Conservation (phyloP, 345 rosid species). For the Arabis alpina region DNA sequence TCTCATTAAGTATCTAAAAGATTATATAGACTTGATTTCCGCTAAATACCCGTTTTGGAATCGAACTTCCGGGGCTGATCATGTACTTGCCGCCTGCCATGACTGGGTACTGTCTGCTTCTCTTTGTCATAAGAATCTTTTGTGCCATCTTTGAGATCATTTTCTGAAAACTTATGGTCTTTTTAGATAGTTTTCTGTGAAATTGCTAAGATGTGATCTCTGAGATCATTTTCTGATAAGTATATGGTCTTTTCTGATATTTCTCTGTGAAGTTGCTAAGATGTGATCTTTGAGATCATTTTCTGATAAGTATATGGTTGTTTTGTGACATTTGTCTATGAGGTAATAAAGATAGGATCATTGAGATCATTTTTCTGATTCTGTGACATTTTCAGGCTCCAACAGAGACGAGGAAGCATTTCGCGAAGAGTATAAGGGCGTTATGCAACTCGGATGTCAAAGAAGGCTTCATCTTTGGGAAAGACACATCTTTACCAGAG, state of each 20-base stretch:
- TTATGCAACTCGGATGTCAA: slow-evolving; percentile 86
- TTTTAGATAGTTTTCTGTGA: too few relatives aligned
- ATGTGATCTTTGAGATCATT: too few relatives aligned
- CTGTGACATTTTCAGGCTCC: slow-evolving; percentile 88
- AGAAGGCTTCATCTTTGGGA: slow-evolving; percentile 84
- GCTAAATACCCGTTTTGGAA: slow-evolving; percentile 83
- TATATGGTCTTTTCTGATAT: too few relatives aligned
- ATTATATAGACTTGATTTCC: slow-evolving; percentile 60
- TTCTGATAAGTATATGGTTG: neutral
- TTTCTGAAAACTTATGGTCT: neutral
- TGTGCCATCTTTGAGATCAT: too few relatives aligned
- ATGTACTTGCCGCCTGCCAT: slow-evolving; percentile 95
- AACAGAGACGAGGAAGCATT: slow-evolving; percentile 58
- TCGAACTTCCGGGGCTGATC: slow-evolving; percentile 88
- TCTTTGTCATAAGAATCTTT: neutral
- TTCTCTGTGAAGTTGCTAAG: too few relatives aligned
- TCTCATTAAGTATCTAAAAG: slow-evolving; percentile 62
- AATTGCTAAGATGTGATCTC: too few relatives aligned
- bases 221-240: neutral
- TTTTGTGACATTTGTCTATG: slow-evolving; percentile 15
- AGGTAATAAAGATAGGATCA: too few relatives aligned
- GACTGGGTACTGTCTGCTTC: slow-evolving; percentile 73
- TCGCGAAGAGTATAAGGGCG: slow-evolving; percentile 80
- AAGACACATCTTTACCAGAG: slow-evolving; percentile 84
- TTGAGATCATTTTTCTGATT: too few relatives aligned